Percentiles rank a stretch among this genome's conserved stretches.
Conservation (phyloP, 768 basidiomycete genomes). For the Termitomyces eurrhizus region DNA sequence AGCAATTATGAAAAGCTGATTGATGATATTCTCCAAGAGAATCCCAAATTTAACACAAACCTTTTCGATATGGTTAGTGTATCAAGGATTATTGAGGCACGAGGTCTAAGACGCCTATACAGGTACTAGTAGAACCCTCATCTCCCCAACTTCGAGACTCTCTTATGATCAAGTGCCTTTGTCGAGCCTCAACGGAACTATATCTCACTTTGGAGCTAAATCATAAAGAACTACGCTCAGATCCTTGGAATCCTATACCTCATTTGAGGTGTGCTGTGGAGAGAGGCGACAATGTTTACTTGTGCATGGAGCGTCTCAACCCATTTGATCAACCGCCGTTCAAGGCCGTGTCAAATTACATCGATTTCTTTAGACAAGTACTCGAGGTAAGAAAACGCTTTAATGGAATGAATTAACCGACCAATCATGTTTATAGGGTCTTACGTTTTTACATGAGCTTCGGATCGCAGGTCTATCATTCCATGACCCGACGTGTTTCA, state of each 20-base stretch:
- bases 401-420: not conserved
- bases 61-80: slow-evolving; percentile 19
- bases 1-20: slow-evolving; percentile 31
- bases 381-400: slow-evolving; percentile 36
- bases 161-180: slow-evolving; percentile 39
- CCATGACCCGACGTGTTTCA: slow-evolving; percentile 31
- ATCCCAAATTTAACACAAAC: slow-evolving; percentile 17
- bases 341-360: slow-evolving; percentile 40
- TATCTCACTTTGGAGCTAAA: slow-evolving; percentile 41
- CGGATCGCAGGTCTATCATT: slow-evolving; percentile 33
- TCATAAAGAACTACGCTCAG: slow-evolving; percentile 36
- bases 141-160: slow-evolving; percentile 21
- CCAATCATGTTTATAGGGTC: slow-evolving; percentile 26
- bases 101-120: not conserved
- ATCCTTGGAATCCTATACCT: slow-evolving; percentile 54
- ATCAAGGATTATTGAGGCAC: not conserved
- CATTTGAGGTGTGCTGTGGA: slow-evolving; percentile 42
- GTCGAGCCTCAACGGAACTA: slow-evolving; percentile 33
- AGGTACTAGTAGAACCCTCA: slow-evolving; percentile 32
- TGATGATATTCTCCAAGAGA: slow-evolving; percentile 24
- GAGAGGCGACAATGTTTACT: slow-evolving; percentile 35
- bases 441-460: slow-evolving; percentile 47
- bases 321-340: slow-evolving; percentile 44
- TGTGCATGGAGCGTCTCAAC: slow-evolving; percentile 42
- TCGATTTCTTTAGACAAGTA: slow-evolving; percentile 48